Base-by-base conservation (phyloP, 2,329 filamentous ascomycete genomes). In the Talaromyces verruculosus region DNA sequence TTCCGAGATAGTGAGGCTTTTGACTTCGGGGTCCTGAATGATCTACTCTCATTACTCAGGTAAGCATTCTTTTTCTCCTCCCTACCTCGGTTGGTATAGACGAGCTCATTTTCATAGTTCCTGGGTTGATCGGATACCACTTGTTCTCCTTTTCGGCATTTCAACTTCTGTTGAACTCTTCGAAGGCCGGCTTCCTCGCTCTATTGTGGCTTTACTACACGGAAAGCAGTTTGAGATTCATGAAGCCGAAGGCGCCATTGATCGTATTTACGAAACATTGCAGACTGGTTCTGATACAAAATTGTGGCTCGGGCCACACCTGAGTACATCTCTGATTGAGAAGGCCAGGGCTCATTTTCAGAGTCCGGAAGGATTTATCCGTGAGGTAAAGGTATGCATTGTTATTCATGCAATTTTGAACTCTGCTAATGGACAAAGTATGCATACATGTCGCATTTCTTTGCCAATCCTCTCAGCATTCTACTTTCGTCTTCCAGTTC, bases 131-230 rank as follows among this genome's bases (percentile, higher is more conserved):
- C 84, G 87, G 33, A 84, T 89, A 62, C 85, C 86, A 0, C 85
- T 89, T 65, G 81, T 86, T 2, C 76, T 87, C 2, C 74, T 89
- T 2, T 84, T 89, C 64, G 85, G 85, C 15, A 83, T 89, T 59
- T 85, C 85, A n/a, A 89, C 87, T 0, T 88, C 87, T 2, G 80
- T 87, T 11, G 86, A 88, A 58, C 82, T 86, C 19, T 85, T 89
- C 64, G 85, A 89, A 71, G 82, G 84, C 51, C 81, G 86, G 58
- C 75, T 89, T 3, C 82, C 86, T 11, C 81, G 82, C 55, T 81
- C 80, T 17, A 83, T 83, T 17, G 78, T 86, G 43, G 80, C 82
- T 59, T 78, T 82, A 59, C 77, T 89, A 3, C 76, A 84, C 55
- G 86, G 85, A 6, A 76, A 79, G 67, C 80, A 84, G 30, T 89